A percentile compares a stretch with the other conserved stretches of the same genome.
phyloP scores from a whole-genome alignment of 805 yeast species.

The Alloascoidea hylecoeti region DNA sequence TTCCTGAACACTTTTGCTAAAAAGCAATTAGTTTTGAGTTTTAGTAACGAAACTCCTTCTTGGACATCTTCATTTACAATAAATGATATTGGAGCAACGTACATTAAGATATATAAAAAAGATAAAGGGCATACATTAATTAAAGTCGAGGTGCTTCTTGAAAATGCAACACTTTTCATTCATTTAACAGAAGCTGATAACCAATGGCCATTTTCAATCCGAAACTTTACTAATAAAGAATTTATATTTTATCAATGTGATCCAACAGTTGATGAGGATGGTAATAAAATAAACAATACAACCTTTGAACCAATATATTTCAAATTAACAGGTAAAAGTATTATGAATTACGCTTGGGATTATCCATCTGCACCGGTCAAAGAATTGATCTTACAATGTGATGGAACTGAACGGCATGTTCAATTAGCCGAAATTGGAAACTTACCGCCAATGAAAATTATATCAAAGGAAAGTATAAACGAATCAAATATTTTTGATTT shows the following conservation, averaged over 20 bases:
- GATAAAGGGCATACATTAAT: constrained; percentile 55
- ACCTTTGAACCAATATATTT: constrained; percentile 70
- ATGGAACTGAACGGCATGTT: constrained; percentile 46
- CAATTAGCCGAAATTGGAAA: constrained; percentile 91
- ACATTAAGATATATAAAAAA: constrained; percentile 51
- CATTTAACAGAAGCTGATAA: constrained; percentile 58
- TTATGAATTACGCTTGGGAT: constrained; percentile 98
- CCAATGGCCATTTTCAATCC: constrained; percentile 85
- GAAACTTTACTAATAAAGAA: constrained; percentile 83
- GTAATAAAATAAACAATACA: constrained; percentile 37
- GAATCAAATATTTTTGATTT: constrained; percentile 54
- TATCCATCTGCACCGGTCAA: constrained; percentile 83
- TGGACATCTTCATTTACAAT: constrained; percentile 88
- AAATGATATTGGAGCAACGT: constrained; percentile 72
- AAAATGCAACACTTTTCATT: constrained; percentile 69
- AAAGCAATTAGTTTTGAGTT: constrained; percentile 49
- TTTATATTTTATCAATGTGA: constrained; percentile 79
- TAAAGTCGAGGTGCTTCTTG: constrained; percentile 63
- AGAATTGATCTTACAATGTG: constrained; percentile 48
- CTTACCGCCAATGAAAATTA: constrained; percentile 68
- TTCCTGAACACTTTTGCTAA: constrained; percentile 37
- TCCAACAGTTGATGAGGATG: constrained; percentile 51
- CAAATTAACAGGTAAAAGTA: constrained; percentile 75
- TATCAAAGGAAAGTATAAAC: constrained; percentile 20
- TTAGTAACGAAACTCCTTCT: constrained; percentile 36